A percentile compares a stretch with the other conserved stretches of the same genome.
These are phyloP conservation scores for Penicillium corylophilum DNA, from an alignment of 2,329 filamentous ascomycete genomes.

Conservation along the genomic window DNA sequence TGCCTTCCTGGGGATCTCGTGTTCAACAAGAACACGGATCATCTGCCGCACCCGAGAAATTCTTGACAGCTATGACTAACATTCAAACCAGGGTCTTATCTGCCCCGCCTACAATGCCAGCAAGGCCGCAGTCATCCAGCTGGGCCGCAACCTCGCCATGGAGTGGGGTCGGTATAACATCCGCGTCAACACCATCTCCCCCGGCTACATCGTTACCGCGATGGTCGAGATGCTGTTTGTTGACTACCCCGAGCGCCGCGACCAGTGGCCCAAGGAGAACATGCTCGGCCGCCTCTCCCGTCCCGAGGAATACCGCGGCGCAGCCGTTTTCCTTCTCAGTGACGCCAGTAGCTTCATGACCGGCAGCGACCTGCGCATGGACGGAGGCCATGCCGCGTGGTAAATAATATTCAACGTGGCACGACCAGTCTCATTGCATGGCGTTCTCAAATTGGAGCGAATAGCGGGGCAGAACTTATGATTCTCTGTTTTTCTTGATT, in stretches of 20 bases:
- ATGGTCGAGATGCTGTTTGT: conserved; percentile 47
- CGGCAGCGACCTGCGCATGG: conserved; percentile 54
- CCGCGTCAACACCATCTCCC: conserved; percentile 50
- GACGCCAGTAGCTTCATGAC: conserved; percentile 58
- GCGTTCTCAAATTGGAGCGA: conserved; percentile 9
- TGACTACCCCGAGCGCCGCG: conserved; percentile 77
- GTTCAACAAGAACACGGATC: background rate
- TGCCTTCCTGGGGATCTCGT: background rate
- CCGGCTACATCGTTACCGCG: conserved; percentile 49
- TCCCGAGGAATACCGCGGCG: conserved; percentile 67
- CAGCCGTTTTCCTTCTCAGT: conserved; percentile 48
- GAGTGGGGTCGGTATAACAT: conserved; percentile 52
- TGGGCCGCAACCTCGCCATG: conserved; percentile 48
- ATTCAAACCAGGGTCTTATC: conserved; percentile 41
- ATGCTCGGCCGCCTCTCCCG: conserved; percentile 72
- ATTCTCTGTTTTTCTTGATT: conserved; percentile 2
- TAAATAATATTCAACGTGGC: conserved; percentile 31
- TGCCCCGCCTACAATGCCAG: conserved; percentile 51
- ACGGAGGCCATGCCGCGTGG: conserved; percentile 57
- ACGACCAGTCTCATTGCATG: conserved; percentile 20
- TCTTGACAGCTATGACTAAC: background rate
- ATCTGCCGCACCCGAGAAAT: background rate
- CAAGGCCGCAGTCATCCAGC: conserved; percentile 50
- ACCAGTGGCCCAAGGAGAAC: conserved; percentile 77
- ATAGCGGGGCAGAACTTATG: background rate